Conservation (phyloP, 306 rosid species). For the Benincasa hispida region DNA sequence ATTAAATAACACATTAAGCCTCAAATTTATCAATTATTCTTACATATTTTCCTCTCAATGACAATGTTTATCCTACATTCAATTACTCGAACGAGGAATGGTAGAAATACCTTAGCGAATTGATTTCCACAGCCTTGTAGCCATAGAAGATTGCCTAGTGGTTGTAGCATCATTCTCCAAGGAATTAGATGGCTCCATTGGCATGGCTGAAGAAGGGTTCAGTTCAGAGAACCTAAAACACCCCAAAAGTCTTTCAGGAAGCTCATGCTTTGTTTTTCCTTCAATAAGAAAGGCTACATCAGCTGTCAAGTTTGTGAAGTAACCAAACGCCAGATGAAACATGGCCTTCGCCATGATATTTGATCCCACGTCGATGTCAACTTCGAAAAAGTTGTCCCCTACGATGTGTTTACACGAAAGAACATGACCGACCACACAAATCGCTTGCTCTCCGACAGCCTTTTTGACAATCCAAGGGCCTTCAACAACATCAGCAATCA, state of each 20-base stretch:
- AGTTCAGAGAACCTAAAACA: slow-evolving; percentile 63
- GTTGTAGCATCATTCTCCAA: slow-evolving; percentile 1
- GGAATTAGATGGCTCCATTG: slow-evolving; percentile 31
- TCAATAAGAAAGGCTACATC: slow-evolving; percentile 86
- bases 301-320: slow-evolving; percentile 52
- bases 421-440: slow-evolving; percentile 69
- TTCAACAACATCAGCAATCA: slow-evolving; percentile 67
- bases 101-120: slow-evolving; percentile 55
- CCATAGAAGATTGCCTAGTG: slow-evolving; percentile 34
- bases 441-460: slow-evolving; percentile 91
- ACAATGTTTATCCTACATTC: neutral
- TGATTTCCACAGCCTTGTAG: slow-evolving; percentile 60
- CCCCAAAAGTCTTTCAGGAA: slow-evolving; percentile 68
- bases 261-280: slow-evolving; percentile 58
- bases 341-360: slow-evolving; percentile 81
- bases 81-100: slow-evolving; percentile 37
- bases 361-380: slow-evolving; percentile 84
- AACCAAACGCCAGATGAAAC: slow-evolving; percentile 78
- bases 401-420: slow-evolving; percentile 47
- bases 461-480: slow-evolving; percentile 91
- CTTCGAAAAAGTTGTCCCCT: slow-evolving; percentile 59
- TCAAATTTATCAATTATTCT: neutral
- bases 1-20: neutral
- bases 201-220: slow-evolving; percentile 55
- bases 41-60: neutral